Base-by-base conservation (phyloP, 1,284 basidiomycete species). In the Cutaneotrichosporon cutaneum region DNA sequence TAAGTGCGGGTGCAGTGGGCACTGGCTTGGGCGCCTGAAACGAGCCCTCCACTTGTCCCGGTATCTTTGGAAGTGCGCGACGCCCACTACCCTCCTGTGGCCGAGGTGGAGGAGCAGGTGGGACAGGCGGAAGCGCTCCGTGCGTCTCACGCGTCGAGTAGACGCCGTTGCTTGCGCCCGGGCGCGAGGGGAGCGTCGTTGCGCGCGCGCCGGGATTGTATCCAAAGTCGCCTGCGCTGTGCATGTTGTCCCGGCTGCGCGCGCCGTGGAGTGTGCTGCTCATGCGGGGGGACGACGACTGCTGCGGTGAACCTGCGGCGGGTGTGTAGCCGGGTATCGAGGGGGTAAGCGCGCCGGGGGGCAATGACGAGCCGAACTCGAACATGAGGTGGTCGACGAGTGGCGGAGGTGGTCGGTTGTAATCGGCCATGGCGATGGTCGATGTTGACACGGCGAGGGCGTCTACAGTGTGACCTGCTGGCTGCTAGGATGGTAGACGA, bases 361-460 rank as follows among this genome's bases (percentile, higher is more conserved):
- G 58, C 11, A 65, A 48, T 3, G 58, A 27, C 16, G 60, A 60
- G 3, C 52, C 59, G 39, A 58, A 60, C 36, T 64, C 59, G 45
- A 58, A 55, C 52, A 18, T 27, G 32, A 21, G 48, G 9, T 27
- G 47, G 52, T n/a, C 52, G 4, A 22, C 14, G 47, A 21, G 48
- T 16, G 24, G 48, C 30, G 39, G 48, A 47, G 21, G 52, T 18
- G 32, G 18, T 14, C 22, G 52, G 33, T 33, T n/a, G 24, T 42
- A 39, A 33, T 54, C 35, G 52, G 52, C 35, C 52, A 54, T 54
- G 35, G 35, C 35, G 52, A 6, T 22, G 52, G 27, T 22, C 22
- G 26, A 0, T n/a, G 48, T 27, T 32, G 48, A 50, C 48, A 26
- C 24, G 18, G 33, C 52, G 52, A 21, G 11, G 22, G 33, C 52